Percentiles rank a stretch among this genome's conserved stretches.
Evolutionary conservation across 441 rosid species (phyloP).

Genomic region (Dalechampia spathulata): DNA sequence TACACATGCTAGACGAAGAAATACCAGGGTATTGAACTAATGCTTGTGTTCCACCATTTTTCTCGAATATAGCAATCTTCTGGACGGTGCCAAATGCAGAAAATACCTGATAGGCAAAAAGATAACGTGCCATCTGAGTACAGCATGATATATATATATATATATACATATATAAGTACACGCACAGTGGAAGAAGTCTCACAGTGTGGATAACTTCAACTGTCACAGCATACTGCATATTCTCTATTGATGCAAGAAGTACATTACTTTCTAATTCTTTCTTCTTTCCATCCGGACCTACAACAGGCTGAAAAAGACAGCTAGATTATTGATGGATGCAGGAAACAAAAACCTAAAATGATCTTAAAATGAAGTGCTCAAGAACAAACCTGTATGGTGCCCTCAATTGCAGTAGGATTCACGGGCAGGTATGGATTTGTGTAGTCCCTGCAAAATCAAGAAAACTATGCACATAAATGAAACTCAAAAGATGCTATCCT

Average conservation of each 20-base stretch:
- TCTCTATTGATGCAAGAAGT: slow-evolving; percentile 91
- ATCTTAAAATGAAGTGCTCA: not conserved
- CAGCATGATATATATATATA: slow-evolving; percentile 4
- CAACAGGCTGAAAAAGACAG: slow-evolving; percentile 46
- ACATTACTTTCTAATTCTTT: slow-evolving; percentile 90
- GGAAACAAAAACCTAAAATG: not conserved
- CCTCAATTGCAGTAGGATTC: slow-evolving; percentile 93
- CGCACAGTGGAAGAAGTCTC: slow-evolving; percentile 21
- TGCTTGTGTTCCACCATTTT: slow-evolving; percentile 97
- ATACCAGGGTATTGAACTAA: slow-evolving; percentile 88
- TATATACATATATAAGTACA: no score
- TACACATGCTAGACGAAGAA: slow-evolving; percentile 9
- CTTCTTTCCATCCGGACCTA: slow-evolving; percentile 93
- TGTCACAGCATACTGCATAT: slow-evolving; percentile 98
- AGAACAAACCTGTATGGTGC: slow-evolving; percentile 58
- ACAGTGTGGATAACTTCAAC: slow-evolving; percentile 89
- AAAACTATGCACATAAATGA: slow-evolving; percentile 10
- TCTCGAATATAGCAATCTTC: slow-evolving; percentile 96
- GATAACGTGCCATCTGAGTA: slow-evolving; percentile 1
- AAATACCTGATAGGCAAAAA: slow-evolving; percentile 51
- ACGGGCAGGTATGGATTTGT: slow-evolving; percentile 98
- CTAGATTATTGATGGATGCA: slow-evolving; percentile 18
- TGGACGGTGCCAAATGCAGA: slow-evolving; percentile 91
- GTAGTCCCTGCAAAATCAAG: slow-evolving; percentile 61
- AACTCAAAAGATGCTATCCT: not conserved